Base-by-base conservation (phyloP, 257 asterid genomes). In the Nicotiana sylvestris region DNA sequence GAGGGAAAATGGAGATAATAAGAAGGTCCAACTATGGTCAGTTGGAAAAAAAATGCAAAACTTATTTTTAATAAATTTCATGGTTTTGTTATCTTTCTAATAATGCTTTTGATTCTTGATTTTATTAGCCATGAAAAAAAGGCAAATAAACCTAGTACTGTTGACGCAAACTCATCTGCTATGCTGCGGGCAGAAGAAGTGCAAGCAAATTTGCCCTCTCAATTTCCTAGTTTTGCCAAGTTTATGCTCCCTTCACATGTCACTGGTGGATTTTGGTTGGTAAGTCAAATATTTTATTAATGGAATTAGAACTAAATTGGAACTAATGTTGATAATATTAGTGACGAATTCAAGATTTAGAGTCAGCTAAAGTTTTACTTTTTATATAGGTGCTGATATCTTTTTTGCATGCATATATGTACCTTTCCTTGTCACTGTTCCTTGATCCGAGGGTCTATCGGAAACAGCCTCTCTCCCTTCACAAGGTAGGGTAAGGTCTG, bases 241-340 rank as follows among this genome's bases (percentile, higher is more conserved):
- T 82, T 18, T 37, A 86, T 92, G 95, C 90, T 85, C 67, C 88
- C 81, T 86, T 89, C 93, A 62, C 93, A 91, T 85, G 87, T 91
- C 29, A 85, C 90, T 12, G 89, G 89, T 30, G 91, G 90, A 70
- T 92, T 87, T 86, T 89, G 92, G 88, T 82, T 92, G 93, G 97
- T 92, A 84, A 84, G 93, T 85, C 21, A 66, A 76, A 61, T 13
- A 27, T 69, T 49, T 53, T 25, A 46, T 67, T 56, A 27, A 46
- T 35, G 39, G 27, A 39, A 6, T 13, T 4, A 79, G 25, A 37
- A 13, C 11, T 10, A 70, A 8, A 21, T 43, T 70, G 13, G 32
- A 7, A 11, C 5, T 78, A 0, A 0, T 35, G 43, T 60, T 37
- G 17, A 21, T 79, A 5, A 57, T 30, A 15, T 55, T 11, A 43